Evolutionary conservation across 306 rosid genomes (phyloP).

Genomic region (Erythrophleum fordii): DNA sequence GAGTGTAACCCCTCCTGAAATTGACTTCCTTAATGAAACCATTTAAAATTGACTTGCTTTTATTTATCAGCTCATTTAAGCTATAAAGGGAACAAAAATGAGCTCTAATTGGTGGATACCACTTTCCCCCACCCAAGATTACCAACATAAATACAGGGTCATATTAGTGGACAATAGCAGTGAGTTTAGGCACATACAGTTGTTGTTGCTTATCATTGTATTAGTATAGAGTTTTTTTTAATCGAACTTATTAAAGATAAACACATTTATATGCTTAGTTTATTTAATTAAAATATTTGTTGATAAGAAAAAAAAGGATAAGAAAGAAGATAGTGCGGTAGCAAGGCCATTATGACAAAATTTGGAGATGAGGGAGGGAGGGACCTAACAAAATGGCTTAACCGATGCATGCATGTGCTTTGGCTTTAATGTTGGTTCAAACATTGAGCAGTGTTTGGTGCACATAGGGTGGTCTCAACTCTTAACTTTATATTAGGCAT

Average conservation of each 20-base stretch:
- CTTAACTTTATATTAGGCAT: background rate
- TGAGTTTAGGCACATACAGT: background rate
- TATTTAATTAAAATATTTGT: too few relatives aligned
- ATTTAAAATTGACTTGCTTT: slow-evolving; percentile 17
- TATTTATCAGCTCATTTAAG: background rate
- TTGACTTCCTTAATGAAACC: slow-evolving; percentile 27
- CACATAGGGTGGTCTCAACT: background rate
- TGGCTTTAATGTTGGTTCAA: background rate
- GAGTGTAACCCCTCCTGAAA: slow-evolving; percentile 43
- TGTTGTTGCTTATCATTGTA: background rate
- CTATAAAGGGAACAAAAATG: slow-evolving; percentile 33
- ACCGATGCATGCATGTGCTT: background rate
- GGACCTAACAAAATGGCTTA: background rate
- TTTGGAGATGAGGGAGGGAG: too few relatives aligned
- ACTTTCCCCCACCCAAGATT: slow-evolving; percentile 44
- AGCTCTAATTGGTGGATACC: slow-evolving; percentile 50
- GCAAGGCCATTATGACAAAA: background rate
- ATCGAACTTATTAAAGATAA: background rate
- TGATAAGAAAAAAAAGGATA: too few relatives aligned
- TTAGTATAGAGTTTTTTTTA: background rate
- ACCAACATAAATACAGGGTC: background rate
- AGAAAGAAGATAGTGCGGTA: background rate
- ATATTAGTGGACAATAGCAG: slow-evolving; percentile 38
- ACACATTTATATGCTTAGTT: too few relatives aligned
- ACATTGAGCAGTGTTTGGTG: background rate